phyloP scores from a whole-genome alignment of 1,139 yeast genomes.

The Taphrina deformans region DNA sequence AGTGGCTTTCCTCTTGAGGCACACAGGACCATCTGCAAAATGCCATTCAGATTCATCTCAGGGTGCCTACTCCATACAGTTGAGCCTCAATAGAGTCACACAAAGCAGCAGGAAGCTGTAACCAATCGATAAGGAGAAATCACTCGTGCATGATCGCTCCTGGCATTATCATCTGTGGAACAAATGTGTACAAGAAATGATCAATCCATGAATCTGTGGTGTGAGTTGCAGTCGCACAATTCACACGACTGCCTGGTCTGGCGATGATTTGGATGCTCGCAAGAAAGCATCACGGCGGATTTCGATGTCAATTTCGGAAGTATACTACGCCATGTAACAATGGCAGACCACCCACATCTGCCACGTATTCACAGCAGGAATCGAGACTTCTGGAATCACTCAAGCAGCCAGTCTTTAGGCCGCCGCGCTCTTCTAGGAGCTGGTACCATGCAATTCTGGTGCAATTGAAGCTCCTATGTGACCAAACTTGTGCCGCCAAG shows the following conservation, averaged over 20 bases:
- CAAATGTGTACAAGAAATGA: too few species aligned
- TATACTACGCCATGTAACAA: neutral
- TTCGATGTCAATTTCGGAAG: neutral
- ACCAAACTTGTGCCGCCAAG: neutral
- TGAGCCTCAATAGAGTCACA: too few species aligned
- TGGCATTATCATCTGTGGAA: too few species aligned
- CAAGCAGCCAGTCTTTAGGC: neutral
- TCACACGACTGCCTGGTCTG: too few species aligned
- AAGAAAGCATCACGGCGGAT: neutral
- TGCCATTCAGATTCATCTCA: too few species aligned
- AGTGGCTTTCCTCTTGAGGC: neutral
- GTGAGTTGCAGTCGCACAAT: too few species aligned
- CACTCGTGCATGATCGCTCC: too few species aligned
- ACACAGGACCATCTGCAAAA: too few species aligned
- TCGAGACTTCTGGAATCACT: neutral
- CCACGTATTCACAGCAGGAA: neutral
- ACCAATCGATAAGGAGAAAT: too few species aligned
- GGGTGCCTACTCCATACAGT: too few species aligned
- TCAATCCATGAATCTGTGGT: too few species aligned
- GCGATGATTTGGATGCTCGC: neutral
- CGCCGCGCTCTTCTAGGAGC: neutral
- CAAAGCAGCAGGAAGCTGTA: too few species aligned
- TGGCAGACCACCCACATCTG: neutral
- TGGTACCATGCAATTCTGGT: constrained; percentile 5
- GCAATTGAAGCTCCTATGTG: neutral